Percentiles rank a stretch among this genome's conserved stretches.
These are phyloP conservation scores for Fusarium agapanthi DNA, from an alignment of 2,329 filamentous ascomycete genomes.

Conservation along the genomic window DNA sequence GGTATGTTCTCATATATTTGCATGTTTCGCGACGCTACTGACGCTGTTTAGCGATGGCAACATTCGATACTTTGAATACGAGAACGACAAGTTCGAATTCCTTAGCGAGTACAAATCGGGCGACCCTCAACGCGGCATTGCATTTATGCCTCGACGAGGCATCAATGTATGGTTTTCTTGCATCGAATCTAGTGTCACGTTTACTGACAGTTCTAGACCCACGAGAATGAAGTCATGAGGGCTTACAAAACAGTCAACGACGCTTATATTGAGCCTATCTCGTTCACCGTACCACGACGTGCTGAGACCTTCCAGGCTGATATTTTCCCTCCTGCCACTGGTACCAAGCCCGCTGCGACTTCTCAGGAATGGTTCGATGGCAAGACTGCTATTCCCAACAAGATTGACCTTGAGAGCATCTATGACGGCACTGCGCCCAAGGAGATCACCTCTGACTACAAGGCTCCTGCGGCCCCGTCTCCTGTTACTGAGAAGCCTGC, in stretches of 20 bases:
- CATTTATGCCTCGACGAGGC: conserved; percentile 92
- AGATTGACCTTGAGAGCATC: conserved; percentile 91
- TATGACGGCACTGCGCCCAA: conserved; percentile 85
- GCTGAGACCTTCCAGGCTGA: conserved; percentile 97
- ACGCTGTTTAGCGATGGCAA: conserved; percentile 81
- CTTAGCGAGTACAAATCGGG: conserved; percentile 96
- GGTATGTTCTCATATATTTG: conserved; percentile 64
- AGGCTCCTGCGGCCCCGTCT: conserved; percentile 60
- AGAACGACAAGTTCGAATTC: conserved; percentile 98
- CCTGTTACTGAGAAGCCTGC: conserved; percentile 52
- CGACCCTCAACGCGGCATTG: conserved; percentile 93
- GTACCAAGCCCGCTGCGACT: conserved; percentile 81
- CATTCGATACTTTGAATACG: conserved; percentile 98
- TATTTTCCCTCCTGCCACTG: conserved; percentile 89
- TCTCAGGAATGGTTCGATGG: conserved; percentile 86
- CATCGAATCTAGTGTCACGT: neutral
- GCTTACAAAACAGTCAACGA: conserved; percentile 98
- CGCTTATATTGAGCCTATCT: conserved; percentile 92
- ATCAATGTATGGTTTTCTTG: conserved; percentile 72
- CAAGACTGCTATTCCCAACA: conserved; percentile 84
- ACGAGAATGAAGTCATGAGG: conserved; percentile 95
- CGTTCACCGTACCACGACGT: conserved; percentile 93
- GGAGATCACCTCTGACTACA: conserved; percentile 77
- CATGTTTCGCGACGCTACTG: conserved; percentile 1
- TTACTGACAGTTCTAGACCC: conserved; percentile 63